Base-by-base conservation (phyloP, 2,329 filamentous ascomycete genomes). In the Colletotrichum sp. region DNA sequence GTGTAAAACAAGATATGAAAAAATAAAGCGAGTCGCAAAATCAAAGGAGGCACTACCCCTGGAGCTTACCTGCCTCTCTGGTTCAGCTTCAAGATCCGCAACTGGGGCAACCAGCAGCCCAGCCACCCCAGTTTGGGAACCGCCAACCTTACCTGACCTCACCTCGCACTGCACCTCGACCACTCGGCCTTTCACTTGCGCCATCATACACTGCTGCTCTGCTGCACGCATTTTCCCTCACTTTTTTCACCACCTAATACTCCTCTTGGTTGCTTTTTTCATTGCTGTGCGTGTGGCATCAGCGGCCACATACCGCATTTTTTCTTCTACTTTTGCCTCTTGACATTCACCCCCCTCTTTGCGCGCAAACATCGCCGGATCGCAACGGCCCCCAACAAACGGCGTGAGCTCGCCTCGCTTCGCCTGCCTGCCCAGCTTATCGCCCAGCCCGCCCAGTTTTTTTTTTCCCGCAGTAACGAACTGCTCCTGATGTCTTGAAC, bases 71-170 rank as follows among this genome's bases (percentile, higher is more conserved):
- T 71, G 24, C 67, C 67, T 71, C 67, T 64, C 69, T 67, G 57
- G 64, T 68, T 67, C 70, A 75, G 73, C 73, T 75, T 28, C 36
- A 73, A 75, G 73, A 73, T 73, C 72, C 72, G 72, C 69, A 72
- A 64, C 70, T 64, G 71, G 59, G 60, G 69, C 70, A 75, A 73
- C 73, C 57, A 59, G 57, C 57, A 43, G 55, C 72, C 73, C 73
- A 75, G 73, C 73, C 73, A 75, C 69, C 73, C 72, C 57, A 75
- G 73, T 75, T 73, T 73, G 70, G 26, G 63, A 75, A 75, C 64
- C 73, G 61, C 55, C 64, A 67, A 70, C 67, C 67, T 70, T 52
- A 52, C 55, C 67, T 69, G 13, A 60, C 52, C 30, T 68, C 28
- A 43, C 67, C 67, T 70, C 64, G 64, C 64, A 57, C 43, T 24